These are phyloP conservation scores for Talaromyces wortmannii DNA, from an alignment of 495 filamentous ascomycete genomes.

Conservation along the genomic window DNA sequence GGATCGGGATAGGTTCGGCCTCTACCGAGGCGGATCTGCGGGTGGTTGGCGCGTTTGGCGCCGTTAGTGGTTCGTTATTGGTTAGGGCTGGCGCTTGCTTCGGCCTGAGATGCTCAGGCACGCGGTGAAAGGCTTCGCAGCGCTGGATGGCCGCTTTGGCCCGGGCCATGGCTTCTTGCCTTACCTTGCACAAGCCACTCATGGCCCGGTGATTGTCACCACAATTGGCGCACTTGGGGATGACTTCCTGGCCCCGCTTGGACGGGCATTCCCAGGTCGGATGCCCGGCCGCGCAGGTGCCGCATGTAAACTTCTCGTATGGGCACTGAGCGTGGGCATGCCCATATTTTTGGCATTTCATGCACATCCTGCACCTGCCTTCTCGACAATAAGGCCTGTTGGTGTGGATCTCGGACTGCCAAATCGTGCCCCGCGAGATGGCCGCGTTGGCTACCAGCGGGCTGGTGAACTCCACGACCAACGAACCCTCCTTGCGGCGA, in stretches of 20 bases:
- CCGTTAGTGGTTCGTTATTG: not conserved
- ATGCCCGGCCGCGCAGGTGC: constrained; percentile 8
- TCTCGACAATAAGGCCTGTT: constrained; percentile 6
- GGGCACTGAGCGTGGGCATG: constrained; percentile 12
- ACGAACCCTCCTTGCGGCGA: constrained; percentile 3
- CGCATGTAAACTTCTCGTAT: constrained; percentile 1
- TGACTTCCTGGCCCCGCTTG: not conserved
- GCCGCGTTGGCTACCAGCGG: constrained; percentile 12
- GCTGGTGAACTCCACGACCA: constrained; percentile 14
- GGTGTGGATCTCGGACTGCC: constrained; percentile 5
- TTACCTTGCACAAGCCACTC: constrained; percentile 2
- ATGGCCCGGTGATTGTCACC: not conserved
- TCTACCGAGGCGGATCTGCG: too few relatives aligned
- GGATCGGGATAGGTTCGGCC: too few relatives aligned
- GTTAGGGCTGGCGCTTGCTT: not conserved
- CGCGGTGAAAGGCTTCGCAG: not conserved
- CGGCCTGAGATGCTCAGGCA: not conserved
- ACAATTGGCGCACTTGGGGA: constrained; percentile 9
- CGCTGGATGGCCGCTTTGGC: constrained; percentile 1
- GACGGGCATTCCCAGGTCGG: constrained; percentile 13
- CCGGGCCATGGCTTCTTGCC: not conserved
- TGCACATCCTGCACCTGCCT: constrained; percentile 9
- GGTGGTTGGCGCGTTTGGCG: not conserved
- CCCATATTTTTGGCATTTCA: constrained; percentile 12
- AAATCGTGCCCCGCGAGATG: constrained; percentile 5